Evolutionary conservation across 2,329 filamentous ascomycete genomes (phyloP).

Genomic region (Cladosporium sp.): DNA sequence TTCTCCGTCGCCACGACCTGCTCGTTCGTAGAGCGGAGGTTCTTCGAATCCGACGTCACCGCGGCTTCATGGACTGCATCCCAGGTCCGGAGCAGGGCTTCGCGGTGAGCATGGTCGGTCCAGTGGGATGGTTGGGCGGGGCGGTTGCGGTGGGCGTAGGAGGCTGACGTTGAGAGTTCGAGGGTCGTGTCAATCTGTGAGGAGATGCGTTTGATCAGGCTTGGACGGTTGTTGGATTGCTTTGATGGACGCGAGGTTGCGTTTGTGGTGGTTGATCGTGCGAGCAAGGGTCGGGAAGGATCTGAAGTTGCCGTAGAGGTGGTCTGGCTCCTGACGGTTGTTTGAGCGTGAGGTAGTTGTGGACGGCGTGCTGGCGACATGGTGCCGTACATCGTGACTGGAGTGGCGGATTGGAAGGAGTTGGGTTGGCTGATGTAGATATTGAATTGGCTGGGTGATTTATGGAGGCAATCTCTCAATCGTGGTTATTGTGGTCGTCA

Average conservation of each 20-base stretch:
- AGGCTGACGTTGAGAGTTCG: constrained; percentile 19
- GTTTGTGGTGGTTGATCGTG: background rate
- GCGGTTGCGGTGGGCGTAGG: constrained; percentile 18
- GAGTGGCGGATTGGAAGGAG: background rate
- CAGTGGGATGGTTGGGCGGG: constrained; percentile 23
- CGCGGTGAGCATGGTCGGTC: constrained; percentile 22
- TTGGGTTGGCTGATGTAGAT: background rate
- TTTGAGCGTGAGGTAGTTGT: background rate
- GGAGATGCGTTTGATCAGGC: constrained; percentile 3
- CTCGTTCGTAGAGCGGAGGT: constrained; percentile 13
- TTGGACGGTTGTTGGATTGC: background rate
- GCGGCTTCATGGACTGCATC: constrained; percentile 21
- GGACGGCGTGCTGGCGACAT: background rate
- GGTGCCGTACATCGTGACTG: background rate
- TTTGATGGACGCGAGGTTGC: background rate
- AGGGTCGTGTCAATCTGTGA: constrained; percentile 12
- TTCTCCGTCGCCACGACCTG: constrained; percentile 20
- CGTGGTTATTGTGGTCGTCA: too few species aligned
- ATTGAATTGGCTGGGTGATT: too few species aligned
- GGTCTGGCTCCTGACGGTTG: background rate
- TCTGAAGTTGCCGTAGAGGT: background rate
- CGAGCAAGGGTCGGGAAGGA: background rate
- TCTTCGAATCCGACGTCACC: constrained; percentile 12
- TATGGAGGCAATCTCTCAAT: too few species aligned
- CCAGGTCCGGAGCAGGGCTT: constrained; percentile 22